Percentiles rank a stretch among this genome's conserved stretches.
Conservation (phyloP, 2,329 filamentous ascomycete species). For the Chaetomium sp. region DNA sequence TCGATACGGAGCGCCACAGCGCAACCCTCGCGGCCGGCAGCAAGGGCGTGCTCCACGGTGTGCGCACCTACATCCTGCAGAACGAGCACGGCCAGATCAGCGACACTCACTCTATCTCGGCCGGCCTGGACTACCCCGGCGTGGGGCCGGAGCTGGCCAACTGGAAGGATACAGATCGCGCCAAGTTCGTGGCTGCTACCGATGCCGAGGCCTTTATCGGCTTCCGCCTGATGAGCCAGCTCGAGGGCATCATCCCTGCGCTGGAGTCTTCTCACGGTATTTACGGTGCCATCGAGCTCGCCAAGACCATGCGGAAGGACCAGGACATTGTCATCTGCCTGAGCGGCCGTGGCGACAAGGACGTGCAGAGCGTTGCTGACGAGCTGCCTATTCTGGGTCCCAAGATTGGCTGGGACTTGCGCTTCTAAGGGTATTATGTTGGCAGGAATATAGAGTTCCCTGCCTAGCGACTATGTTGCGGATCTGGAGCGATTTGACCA, state of each 20-base stretch:
- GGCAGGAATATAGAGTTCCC: not conserved
- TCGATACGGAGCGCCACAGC: conserved; percentile 82
- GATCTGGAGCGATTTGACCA: not conserved
- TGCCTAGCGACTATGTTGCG: not conserved
- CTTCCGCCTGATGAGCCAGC: conserved; percentile 80
- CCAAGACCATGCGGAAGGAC: conserved; percentile 87
- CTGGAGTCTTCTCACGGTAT: conserved; percentile 93
- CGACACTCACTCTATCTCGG: conserved; percentile 95
- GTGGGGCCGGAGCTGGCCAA: conserved; percentile 88
- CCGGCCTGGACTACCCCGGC: conserved; percentile 94
- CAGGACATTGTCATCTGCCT: conserved; percentile 93
- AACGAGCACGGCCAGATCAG: conserved; percentile 89
- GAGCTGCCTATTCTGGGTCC: conserved; percentile 87
- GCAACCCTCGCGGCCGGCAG: conserved; percentile 84
- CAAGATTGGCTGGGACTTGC: conserved; percentile 75
- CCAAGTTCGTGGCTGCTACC: conserved; percentile 86
- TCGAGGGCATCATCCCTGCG: conserved; percentile 96
- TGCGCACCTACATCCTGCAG: conserved; percentile 93
- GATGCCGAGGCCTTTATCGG: conserved; percentile 87
- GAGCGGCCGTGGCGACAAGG: conserved; percentile 93
- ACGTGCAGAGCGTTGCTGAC: conserved; percentile 96
- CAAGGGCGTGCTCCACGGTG: conserved; percentile 93
- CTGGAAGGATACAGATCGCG: conserved; percentile 90
- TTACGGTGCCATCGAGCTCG: conserved; percentile 83
- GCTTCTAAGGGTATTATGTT: conserved; percentile 50